A percentile compares a stretch with the other conserved stretches of the same genome.
phyloP scores from a whole-genome alignment of 495 filamentous ascomycete species.

The Penicillium robsamsonii region DNA sequence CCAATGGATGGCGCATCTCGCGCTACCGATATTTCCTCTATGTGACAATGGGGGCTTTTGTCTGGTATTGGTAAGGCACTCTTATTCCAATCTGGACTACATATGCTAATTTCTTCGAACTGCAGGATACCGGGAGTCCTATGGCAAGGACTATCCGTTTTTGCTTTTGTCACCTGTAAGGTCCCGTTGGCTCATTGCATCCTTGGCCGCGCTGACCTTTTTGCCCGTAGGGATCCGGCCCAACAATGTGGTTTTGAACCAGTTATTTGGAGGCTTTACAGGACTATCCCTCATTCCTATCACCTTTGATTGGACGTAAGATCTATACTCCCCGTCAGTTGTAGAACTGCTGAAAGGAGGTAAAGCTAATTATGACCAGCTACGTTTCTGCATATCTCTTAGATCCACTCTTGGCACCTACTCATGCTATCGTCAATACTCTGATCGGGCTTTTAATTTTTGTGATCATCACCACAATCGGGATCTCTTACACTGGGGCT shows the following conservation, averaged over 20 bases:
- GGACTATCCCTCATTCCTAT: slow-evolving; percentile 58
- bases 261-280: slow-evolving; percentile 57
- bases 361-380: slow-evolving; percentile 6
- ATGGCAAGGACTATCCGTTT: slow-evolving; percentile 56
- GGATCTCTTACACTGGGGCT: slow-evolving; percentile 53
- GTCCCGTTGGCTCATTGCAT: not conserved
- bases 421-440: slow-evolving; percentile 57
- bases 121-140: slow-evolving; percentile 56
- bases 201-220: not conserved
- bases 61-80: slow-evolving; percentile 47
- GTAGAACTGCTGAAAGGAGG: not conserved
- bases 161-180: slow-evolving; percentile 58
- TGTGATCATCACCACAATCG: slow-evolving; percentile 47
- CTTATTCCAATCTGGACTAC: not conserved
- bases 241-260: slow-evolving; percentile 57
- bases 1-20: slow-evolving; percentile 55
- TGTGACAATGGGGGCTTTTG: slow-evolving; percentile 43
- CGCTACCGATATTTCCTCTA: slow-evolving; percentile 56
- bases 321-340: not conserved
- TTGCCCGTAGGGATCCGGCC: slow-evolving; percentile 44
- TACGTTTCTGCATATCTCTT: slow-evolving; percentile 56
- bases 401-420: slow-evolving; percentile 58
- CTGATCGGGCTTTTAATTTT: slow-evolving; percentile 59
- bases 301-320: slow-evolving; percentile 62
- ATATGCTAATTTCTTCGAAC: not conserved